Conservation (phyloP, 306 rosid genomes). For the Gynostemma pentaphyllum region DNA sequence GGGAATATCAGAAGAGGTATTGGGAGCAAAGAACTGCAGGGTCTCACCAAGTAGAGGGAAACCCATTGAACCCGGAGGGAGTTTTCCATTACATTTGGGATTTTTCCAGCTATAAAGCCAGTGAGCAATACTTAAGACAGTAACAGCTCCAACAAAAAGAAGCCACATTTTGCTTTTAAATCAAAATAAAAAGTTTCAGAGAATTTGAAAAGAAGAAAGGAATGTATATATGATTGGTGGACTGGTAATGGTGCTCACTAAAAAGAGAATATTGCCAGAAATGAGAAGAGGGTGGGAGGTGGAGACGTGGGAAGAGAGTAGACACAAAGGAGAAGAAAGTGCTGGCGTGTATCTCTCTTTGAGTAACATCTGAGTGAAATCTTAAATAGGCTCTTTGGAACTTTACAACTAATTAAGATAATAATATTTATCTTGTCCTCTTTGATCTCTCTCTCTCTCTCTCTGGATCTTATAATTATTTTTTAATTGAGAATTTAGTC, state of each 20-base stretch:
- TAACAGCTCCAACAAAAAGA: slow-evolving; percentile 40
- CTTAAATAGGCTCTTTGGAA: slow-evolving; percentile 58
- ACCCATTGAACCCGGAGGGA: slow-evolving; percentile 99
- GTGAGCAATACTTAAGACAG: slow-evolving; percentile 43
- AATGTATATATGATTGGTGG: slow-evolving; percentile 16
- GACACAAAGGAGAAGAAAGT: slow-evolving; percentile 40
- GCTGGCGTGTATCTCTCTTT: slow-evolving; percentile 53
- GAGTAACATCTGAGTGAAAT: slow-evolving; percentile 26
- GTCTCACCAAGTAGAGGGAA: slow-evolving; percentile 87
- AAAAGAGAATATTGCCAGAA: slow-evolving; percentile 15
- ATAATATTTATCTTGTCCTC: slow-evolving; percentile 10
- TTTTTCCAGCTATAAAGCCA: slow-evolving; percentile 83
- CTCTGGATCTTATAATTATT: neutral
- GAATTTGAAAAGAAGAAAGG: slow-evolving; percentile 13
- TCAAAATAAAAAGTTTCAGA: slow-evolving; percentile 13
- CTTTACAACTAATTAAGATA: slow-evolving; percentile 25
- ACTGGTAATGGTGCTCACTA: no score
- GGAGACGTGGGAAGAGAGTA: slow-evolving; percentile 34
- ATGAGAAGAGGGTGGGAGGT: slow-evolving; percentile 16
- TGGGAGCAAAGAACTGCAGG: slow-evolving; percentile 75
- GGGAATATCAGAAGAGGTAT: slow-evolving; percentile 64
- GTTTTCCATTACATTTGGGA: slow-evolving; percentile 65
- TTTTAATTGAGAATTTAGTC: slow-evolving; percentile 34
- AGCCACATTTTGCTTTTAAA: slow-evolving; percentile 44
- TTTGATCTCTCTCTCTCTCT: slow-evolving; percentile 3